Conservation (phyloP, 2,329 filamentous ascomycete genomes). For the Geoglossum cookeanum region DNA sequence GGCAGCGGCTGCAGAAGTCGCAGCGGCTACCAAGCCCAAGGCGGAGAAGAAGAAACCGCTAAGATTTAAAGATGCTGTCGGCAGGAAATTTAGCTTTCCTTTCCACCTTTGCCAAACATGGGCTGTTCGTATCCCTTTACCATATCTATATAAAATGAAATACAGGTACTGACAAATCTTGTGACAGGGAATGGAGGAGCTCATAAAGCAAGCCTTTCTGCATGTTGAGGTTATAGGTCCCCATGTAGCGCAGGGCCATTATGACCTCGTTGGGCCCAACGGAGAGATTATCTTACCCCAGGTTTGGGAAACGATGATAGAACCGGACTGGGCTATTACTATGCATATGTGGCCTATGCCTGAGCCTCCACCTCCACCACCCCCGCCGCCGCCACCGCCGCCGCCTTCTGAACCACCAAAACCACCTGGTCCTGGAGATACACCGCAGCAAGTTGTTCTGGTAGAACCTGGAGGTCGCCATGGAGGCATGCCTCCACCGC, state of each 20-base stretch:
- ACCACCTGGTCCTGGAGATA: slow-evolving; percentile 6
- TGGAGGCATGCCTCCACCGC: slow-evolving; percentile 13
- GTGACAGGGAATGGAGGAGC: slow-evolving; percentile 59
- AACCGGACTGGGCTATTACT: slow-evolving; percentile 55
- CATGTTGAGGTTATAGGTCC: slow-evolving; percentile 60
- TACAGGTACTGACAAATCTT: background rate
- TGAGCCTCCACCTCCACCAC: slow-evolving; percentile 18
- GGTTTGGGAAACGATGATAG: slow-evolving; percentile 64
- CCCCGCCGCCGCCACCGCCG: slow-evolving; percentile 22
- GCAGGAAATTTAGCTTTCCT: slow-evolving; percentile 82
- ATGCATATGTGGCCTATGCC: slow-evolving; percentile 49
- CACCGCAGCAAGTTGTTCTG: slow-evolving; percentile 3
- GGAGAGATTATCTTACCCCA: slow-evolving; percentile 66
- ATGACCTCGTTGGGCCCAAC: slow-evolving; percentile 60
- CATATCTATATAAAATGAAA: background rate
- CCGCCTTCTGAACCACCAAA: slow-evolving; percentile 18
- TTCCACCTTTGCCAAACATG: slow-evolving; percentile 71
- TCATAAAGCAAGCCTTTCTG: slow-evolving; percentile 68
- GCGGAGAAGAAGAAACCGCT: slow-evolving; percentile 53
- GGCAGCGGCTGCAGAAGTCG: slow-evolving; percentile 14
- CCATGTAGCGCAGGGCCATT: slow-evolving; percentile 60
- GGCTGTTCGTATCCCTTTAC: slow-evolving; percentile 34
- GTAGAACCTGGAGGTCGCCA: slow-evolving; percentile 1
- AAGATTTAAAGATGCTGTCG: slow-evolving; percentile 79
- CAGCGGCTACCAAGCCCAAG: slow-evolving; percentile 20